A percentile compares a stretch with the other conserved stretches of the same genome.
These are phyloP conservation scores for Silene latifolia DNA, from an alignment of 148 eudicot genomes.

Conservation along the genomic window DNA sequence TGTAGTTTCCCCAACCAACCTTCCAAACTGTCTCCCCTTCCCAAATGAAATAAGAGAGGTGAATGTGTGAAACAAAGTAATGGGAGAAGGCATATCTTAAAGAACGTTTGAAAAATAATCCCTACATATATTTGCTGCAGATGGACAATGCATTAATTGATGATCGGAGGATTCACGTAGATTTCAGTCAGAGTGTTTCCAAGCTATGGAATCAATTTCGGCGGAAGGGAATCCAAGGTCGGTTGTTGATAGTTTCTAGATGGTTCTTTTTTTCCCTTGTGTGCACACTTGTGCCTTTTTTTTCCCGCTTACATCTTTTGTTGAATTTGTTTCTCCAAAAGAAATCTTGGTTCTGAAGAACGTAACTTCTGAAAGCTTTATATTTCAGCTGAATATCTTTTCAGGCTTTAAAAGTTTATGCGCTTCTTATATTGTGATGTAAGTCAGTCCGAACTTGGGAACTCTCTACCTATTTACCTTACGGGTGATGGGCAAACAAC, in stretches of 20 bases:
- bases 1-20: background rate
- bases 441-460: too few relatives aligned
- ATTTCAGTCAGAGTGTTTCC: conserved; percentile 96
- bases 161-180: conserved; percentile 92
- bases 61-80: background rate
- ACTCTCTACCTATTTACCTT: too few relatives aligned
- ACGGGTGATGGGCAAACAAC: too few relatives aligned
- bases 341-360: background rate
- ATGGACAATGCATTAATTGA: conserved; percentile 97
- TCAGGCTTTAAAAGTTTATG: background rate
- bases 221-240: conserved; percentile 57
- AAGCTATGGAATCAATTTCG: conserved; percentile 85
- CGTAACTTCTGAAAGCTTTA: background rate
- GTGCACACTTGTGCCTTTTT: background rate
- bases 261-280: background rate
- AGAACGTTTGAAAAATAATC: background rate
- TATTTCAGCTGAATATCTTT: background rate
- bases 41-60: background rate
- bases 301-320: too few relatives aligned
- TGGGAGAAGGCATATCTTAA: background rate
- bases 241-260: background rate
- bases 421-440: background rate
- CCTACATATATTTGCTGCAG: conserved; percentile 33
- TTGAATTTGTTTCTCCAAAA: background rate
- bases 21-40: background rate